Evolutionary conservation across 2,329 filamentous ascomycete genomes (phyloP).

Genomic region (Aspergillus unguis): DNA sequence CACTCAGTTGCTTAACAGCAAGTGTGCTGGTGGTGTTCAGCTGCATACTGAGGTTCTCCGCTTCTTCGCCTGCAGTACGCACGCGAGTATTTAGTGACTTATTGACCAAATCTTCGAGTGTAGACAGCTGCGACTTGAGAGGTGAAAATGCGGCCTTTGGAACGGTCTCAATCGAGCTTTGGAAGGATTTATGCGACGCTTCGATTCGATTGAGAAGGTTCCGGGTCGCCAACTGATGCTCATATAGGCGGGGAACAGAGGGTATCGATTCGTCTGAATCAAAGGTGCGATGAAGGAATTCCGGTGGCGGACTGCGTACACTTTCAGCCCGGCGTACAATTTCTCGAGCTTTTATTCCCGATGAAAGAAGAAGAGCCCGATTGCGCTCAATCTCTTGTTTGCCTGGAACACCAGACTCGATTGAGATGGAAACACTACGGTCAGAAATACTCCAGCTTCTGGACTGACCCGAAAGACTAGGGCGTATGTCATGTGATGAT

Average conservation of each 20-base stretch:
- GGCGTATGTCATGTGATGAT: constrained; percentile 28
- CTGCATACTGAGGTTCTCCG: constrained; percentile 73
- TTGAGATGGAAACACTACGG: constrained; percentile 39
- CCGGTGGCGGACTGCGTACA: constrained; percentile 33
- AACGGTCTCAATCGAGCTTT: constrained; percentile 46
- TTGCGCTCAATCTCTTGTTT: constrained; percentile 78
- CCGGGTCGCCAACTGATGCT: constrained; percentile 53
- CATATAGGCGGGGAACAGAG: constrained; percentile 46
- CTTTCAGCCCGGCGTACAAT: constrained; percentile 65
- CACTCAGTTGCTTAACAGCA: constrained; percentile 74
- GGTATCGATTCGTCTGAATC: constrained; percentile 34
- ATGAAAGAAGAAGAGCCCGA: constrained; percentile 70
- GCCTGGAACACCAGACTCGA: constrained; percentile 46
- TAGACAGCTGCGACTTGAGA: constrained; percentile 44
- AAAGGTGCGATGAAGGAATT: constrained; percentile 33
- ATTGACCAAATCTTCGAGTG: constrained; percentile 47
- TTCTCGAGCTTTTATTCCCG: constrained; percentile 85
- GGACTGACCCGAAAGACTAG: constrained; percentile 39
- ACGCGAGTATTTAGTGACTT: constrained; percentile 57
- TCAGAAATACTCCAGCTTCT: constrained; percentile 60
- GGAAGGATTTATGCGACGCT: constrained; percentile 42
- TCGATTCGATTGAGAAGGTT: constrained; percentile 50
- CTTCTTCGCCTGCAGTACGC: constrained; percentile 68
- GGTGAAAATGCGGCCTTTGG: constrained; percentile 44
- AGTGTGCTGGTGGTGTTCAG: constrained; percentile 73